Evolutionary conservation across 495 filamentous ascomycete genomes (phyloP), one percentile per base, ranked within the genome.

Genomic region (Xylaria nigripes): DNA sequence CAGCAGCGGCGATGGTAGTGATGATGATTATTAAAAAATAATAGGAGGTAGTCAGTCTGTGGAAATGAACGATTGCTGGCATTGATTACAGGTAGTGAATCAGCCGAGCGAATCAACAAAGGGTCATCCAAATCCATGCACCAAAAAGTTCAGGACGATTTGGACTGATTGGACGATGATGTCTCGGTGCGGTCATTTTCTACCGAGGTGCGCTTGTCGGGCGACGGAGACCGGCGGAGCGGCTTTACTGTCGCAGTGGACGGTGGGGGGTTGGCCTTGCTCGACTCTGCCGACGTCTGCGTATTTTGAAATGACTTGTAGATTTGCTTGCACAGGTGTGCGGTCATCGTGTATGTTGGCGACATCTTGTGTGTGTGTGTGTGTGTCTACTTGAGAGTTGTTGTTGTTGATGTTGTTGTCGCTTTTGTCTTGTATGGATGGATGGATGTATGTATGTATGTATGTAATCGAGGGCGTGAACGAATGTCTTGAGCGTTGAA

Each of bases 311-410:
- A 76, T 5, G 75, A 76, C 30, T 69, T 64, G 67, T 69, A 70
- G 61, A 77, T 76, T 55, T 76, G 63, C 62, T 72, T 75, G 72
- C 74, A 76, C 61, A 77, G 60, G 51, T 77, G 75, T 62, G 73
- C 73, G 6, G 73, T 73, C 72, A 77, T 76, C 47, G 75, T 77
- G 64, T 77, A 73, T 13, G 75, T 76, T 48, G 75, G 75, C 50
- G 73, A 72, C 75, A 77, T 77, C 38, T 15, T 55, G n/a, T 23
- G 40, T 9, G 5, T 5, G 6, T 9, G 32, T 2, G 6, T 36
- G 32, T 36, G 4, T 36, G 32, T 36, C n/a, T 54, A 2, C 6
- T 48, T 38, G 47, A n/a, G 27, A 36, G 13, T 10, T 54, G 19
- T 38, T 38, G 30, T 16, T 16, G 12, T 15, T 6, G 16, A 42